Conservation (phyloP, 441 rosid species). For the Geranium incanum region DNA sequence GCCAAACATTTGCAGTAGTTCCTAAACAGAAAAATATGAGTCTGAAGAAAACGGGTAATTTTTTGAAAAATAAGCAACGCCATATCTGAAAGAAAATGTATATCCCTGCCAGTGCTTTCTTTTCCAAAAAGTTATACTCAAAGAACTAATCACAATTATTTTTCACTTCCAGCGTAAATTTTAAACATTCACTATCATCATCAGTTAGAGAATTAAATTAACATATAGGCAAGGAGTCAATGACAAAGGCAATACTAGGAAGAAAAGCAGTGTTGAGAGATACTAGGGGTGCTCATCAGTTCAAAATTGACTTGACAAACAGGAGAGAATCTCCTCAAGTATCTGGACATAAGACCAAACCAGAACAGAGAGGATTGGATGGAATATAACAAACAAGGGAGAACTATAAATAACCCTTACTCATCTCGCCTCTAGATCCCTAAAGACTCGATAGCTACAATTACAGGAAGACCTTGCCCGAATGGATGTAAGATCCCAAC, state of each 20-base stretch:
- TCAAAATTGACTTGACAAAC: not conserved
- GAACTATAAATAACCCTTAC: too few species aligned
- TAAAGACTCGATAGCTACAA: too few species aligned
- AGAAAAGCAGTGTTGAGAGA: not conserved
- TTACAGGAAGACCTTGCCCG: too few species aligned
- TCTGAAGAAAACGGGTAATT: not conserved
- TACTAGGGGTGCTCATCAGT: not conserved
- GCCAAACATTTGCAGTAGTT: constrained; percentile 95
- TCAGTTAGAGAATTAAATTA: not conserved
- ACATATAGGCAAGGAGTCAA: not conserved
- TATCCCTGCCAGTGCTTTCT: constrained; percentile 4
- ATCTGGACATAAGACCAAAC: not conserved
- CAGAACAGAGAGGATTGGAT: too few species aligned
- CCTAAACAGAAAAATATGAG: constrained; percentile 37
- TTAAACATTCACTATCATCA: not conserved
- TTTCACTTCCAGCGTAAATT: not conserved
- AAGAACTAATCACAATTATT: not conserved
- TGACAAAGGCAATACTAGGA: not conserved
- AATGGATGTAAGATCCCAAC: too few species aligned
- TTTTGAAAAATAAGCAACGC: not conserved
- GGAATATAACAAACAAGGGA: too few species aligned
- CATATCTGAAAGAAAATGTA: constrained; percentile 4
- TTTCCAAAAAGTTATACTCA: not conserved
- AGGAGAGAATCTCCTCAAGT: not conserved
- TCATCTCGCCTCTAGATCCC: too few species aligned